Evolutionary conservation across 257 asterid genomes (phyloP), one percentile per base, ranked within the genome.

Genomic region (Solanum dulcamara): DNA sequence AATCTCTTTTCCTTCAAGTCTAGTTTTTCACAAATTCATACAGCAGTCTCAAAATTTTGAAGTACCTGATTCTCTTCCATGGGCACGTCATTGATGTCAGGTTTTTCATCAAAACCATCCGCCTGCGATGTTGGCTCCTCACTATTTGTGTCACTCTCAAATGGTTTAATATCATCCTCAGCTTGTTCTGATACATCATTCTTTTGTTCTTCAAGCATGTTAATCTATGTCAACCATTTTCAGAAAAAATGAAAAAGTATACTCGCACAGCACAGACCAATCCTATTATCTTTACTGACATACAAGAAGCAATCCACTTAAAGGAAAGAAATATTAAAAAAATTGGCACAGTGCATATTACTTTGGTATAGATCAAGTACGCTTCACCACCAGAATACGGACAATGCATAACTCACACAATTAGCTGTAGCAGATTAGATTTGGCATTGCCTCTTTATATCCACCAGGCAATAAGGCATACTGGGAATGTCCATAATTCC

Each of bases 41-140:
- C 68, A 85, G 83, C 37, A 28, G 64, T 24, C 6, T 4, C 24
- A 22, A 55, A 32, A 77, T 38, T 9, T 51, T 48, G 2, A 85
- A 28, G 75, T 81, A 92, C 98, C 97, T 90, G 93, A 70, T 33
- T 90, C 88, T 93, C 96, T 33, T 92, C 98, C 88, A 92, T 88
- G 2, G 98, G 97, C 42, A 91, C 86, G 86, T 94, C 98, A 46
- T 96, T 94, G 82, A 96, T 96, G 87, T 96, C 98, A 13, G 99
- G 99, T 90, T 96, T 96, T 87, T 91, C 98, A n/a, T 91, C 92
- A 80, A 84, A 84, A 59, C 86, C 91, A 84, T 91, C 94, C 35
- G 81, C 85, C 84, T 88, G 89, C 85, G 95, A 89, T 67, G 90
- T 91, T 44, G 83, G 86, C 77, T 92, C 93, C n/a, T 37, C 83